Evolutionary conservation across 2,329 filamentous ascomycete genomes (phyloP).

Genomic region (Pezicula rhizophila): DNA sequence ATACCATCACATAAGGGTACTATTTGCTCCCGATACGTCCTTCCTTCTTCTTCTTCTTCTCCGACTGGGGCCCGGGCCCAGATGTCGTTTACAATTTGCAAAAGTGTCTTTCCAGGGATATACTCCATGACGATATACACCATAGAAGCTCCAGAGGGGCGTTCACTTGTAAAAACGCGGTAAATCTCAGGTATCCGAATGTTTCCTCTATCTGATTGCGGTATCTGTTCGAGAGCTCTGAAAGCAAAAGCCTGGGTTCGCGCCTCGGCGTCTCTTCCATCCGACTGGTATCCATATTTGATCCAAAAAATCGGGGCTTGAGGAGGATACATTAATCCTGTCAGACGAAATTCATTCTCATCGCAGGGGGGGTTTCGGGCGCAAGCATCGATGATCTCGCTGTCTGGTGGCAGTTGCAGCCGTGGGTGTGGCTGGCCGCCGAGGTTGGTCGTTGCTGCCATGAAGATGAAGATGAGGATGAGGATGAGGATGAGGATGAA

Average conservation of each 20-base stretch:
- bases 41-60: background rate
- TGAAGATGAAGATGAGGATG: no score
- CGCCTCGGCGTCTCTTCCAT: background rate
- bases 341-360: no score
- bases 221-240: background rate
- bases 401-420: no score
- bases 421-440: no score
- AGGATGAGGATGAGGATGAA: no score
- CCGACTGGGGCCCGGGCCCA: no score
- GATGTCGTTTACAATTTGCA: no score
- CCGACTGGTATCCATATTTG: background rate
- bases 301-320: background rate
- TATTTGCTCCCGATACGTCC: constrained; percentile 4
- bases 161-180: background rate
- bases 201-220: background rate
- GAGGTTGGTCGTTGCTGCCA: no score
- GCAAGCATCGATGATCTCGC: no score
- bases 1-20: constrained; percentile 4
- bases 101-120: background rate
- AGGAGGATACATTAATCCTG: no score
- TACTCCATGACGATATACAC: constrained; percentile 10
- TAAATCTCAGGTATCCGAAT: background rate
- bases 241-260: background rate
- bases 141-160: background rate
- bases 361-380: no score